Evolutionary conservation across 345 rosid species (phyloP).

Genomic region (Murraya paniculata): DNA sequence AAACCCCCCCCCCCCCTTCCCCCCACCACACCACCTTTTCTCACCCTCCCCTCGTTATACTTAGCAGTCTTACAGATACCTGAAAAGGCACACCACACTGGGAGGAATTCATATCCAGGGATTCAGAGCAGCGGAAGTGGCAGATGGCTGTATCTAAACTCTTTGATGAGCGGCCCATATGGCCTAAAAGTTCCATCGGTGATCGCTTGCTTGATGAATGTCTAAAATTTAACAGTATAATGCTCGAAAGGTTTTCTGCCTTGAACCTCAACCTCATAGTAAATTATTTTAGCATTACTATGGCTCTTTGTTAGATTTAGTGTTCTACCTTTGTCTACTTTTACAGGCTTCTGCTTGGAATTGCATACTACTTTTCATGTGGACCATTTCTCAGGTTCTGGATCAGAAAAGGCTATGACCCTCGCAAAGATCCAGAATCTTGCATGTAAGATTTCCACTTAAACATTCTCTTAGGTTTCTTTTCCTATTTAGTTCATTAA

Average conservation of each 20-base stretch:
- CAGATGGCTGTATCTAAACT: conserved; percentile 70
- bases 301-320: background rate
- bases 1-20: too few relatives aligned
- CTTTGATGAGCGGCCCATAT: conserved; percentile 84
- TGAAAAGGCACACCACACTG: conserved; percentile 66
- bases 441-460: conserved; percentile 63
- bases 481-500: background rate
- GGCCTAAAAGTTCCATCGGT: conserved; percentile 74
- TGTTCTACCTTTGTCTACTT: conserved; percentile 18
- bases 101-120: conserved; percentile 51
- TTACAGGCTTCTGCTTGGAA: conserved; percentile 71
- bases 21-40: accelerated
- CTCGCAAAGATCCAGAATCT: conserved; percentile 92
- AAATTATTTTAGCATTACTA: conserved; percentile 8
- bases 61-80: conserved; percentile 86
- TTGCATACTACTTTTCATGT: conserved; percentile 84
- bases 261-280: conserved; percentile 1
- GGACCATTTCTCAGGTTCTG: conserved; percentile 94
- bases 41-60: too few relatives aligned
- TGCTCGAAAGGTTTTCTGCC: conserved; percentile 67
- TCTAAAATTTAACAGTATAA: conserved; percentile 51
- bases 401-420: conserved; percentile 98
- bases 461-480: background rate
- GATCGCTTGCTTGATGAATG: conserved; percentile 67
- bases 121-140: conserved; percentile 70